Evolutionary conservation across 2,329 filamentous ascomycete genomes (phyloP).

Genomic region (Cercospora beticola): DNA sequence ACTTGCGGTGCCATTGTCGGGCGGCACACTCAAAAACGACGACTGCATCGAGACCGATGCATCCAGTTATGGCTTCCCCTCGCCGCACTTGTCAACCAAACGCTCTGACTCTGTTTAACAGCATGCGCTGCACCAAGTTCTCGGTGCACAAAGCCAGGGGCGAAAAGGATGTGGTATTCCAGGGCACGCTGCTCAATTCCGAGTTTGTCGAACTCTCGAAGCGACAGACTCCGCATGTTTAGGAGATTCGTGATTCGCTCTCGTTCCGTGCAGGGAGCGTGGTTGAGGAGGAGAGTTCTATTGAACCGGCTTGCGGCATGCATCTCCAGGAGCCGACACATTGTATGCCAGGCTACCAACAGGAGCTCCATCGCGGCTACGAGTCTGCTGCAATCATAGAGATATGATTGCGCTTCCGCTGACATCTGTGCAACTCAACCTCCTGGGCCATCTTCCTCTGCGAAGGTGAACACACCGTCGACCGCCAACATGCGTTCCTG

Average conservation of each 20-base stretch:
- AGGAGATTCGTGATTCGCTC: neutral
- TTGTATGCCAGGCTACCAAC: neutral
- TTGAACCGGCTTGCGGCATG: neutral
- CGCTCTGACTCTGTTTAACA: too few species aligned
- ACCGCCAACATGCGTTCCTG: neutral
- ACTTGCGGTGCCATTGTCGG: too few species aligned
- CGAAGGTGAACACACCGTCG: neutral
- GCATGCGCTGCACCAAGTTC: neutral
- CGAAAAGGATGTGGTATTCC: neutral
- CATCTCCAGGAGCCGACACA: neutral
- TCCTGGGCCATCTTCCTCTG: neutral
- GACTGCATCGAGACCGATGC: too few species aligned
- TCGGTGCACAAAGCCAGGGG: neutral
- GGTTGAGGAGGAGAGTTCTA: neutral
- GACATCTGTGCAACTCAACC: neutral
- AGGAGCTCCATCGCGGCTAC: neutral
- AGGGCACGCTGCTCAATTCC: neutral
- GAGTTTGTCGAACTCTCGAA: neutral
- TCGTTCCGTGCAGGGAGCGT: neutral
- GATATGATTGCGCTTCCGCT: neutral
- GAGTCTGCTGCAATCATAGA: neutral
- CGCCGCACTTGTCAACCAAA: too few species aligned
- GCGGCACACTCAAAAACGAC: too few species aligned
- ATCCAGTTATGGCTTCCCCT: too few species aligned
- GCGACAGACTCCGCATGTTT: neutral